Evolutionary conservation across 2,329 filamentous ascomycete genomes (phyloP).

Genomic region (Metarhizium album): DNA sequence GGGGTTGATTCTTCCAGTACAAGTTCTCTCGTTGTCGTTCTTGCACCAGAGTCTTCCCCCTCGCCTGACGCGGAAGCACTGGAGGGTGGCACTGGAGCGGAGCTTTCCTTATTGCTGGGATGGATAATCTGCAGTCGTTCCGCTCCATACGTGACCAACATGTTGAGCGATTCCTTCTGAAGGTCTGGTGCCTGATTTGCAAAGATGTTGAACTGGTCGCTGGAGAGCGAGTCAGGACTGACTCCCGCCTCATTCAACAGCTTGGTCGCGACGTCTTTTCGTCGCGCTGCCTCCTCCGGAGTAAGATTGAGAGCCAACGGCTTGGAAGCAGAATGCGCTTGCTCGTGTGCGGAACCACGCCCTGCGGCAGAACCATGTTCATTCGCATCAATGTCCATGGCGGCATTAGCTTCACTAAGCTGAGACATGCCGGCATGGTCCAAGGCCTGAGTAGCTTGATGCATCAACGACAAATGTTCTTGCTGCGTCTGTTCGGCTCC

Average conservation of each 20-base stretch:
- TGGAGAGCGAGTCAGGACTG: constrained; percentile 39
- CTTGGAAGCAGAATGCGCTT: constrained; percentile 6
- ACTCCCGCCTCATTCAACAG: constrained; percentile 36
- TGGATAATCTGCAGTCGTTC: constrained; percentile 47
- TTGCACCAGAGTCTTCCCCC: constrained; percentile 11
- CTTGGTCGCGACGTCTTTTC: constrained; percentile 35
- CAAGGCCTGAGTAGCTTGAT: constrained; percentile 5
- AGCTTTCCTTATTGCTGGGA: constrained; percentile 28
- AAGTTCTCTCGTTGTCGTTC: constrained; percentile 21
- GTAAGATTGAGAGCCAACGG: constrained; percentile 23
- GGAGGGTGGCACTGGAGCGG: constrained; percentile 16
- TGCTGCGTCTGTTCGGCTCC: constrained; percentile 14
- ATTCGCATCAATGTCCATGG: background rate
- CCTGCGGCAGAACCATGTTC: background rate
- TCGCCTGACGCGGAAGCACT: constrained; percentile 15
- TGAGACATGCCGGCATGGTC: constrained; percentile 3
- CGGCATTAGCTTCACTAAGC: constrained; percentile 1
- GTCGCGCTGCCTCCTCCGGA: constrained; percentile 37
- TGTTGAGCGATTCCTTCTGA: constrained; percentile 42
- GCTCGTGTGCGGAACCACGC: constrained; percentile 2
- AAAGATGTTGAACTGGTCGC: constrained; percentile 48
- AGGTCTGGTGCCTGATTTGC: constrained; percentile 47
- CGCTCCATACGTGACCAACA: constrained; percentile 47
- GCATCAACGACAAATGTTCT: constrained; percentile 3
- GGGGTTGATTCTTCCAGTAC: constrained; percentile 11